A percentile compares a stretch with the other conserved stretches of the same genome.
Conservation (phyloP, 192 early-diverging fungal genomes). For the Coemansia javaensis region DNA sequence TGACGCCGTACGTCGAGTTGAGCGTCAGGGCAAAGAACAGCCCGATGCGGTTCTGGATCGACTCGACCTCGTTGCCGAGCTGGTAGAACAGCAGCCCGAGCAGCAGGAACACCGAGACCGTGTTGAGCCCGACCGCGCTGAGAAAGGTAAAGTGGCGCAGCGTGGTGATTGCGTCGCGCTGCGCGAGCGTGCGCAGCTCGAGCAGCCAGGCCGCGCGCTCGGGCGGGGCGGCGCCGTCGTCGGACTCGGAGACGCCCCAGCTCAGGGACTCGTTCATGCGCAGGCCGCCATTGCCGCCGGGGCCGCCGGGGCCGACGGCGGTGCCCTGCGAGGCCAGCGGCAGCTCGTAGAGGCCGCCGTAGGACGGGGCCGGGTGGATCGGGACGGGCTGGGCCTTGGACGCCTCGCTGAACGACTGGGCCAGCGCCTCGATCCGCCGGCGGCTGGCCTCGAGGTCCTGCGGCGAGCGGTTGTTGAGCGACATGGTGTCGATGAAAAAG, state of each 20-base stretch:
- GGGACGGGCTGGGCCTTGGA: slow-evolving; percentile 25
- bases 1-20: slow-evolving; percentile 56
- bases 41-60: slow-evolving; percentile 52
- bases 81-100: slow-evolving; percentile 56
- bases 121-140: slow-evolving; percentile 49
- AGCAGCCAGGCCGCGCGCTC: slow-evolving; percentile 33
- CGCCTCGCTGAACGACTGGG: slow-evolving; percentile 21
- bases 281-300: neutral
- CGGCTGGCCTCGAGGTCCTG: slow-evolving; percentile 32
- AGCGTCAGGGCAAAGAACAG: slow-evolving; percentile 50
- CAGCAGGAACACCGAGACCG: slow-evolving; percentile 40
- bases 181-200: slow-evolving; percentile 35
- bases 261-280: slow-evolving; percentile 1
- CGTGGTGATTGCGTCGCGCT: slow-evolving; percentile 42
- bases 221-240: slow-evolving; percentile 22
- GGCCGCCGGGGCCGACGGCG: no score
- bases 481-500: slow-evolving; percentile 55
- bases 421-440: slow-evolving; percentile 32
- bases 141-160: slow-evolving; percentile 40
- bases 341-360: slow-evolving; percentile 41
- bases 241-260: slow-evolving; percentile 12
- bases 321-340: slow-evolving; percentile 17
- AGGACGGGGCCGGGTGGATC: slow-evolving; percentile 36
- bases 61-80: slow-evolving; percentile 44
- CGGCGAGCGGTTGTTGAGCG: slow-evolving; percentile 49